Evolutionary conservation across 2,329 filamentous ascomycete species (phyloP), one percentile per base, ranked within the genome.

Genomic region (Periconia digitata): DNA sequence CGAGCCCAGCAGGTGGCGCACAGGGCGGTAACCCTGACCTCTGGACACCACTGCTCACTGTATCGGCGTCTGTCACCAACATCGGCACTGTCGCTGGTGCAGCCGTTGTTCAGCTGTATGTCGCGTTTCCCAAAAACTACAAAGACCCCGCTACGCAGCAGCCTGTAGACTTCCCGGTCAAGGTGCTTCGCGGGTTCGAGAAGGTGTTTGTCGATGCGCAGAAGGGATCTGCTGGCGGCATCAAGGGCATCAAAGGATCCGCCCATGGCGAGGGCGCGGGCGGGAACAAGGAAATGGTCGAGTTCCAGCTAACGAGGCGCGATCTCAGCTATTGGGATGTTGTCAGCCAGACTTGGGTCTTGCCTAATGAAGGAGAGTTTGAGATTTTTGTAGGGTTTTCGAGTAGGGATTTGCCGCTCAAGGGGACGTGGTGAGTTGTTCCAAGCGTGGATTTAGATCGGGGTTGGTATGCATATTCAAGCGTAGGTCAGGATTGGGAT

Each of bases 21-120:
- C 80, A 85, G 49, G 84, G 85, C 47, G 85, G 85, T 1, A 86
- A 89, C 49, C 85, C 85, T 2, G 81, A 84, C 48, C 75, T 88
- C 16, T 89, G 82, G 76, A 79, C 79, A 38, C 72, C 73, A 0
- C 74, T 84, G 49, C 75, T 80, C 48, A 63, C 72, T 2, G 79
- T 82, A 2, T 74, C 72, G 0, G 71, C 85, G 3, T 76, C 73
- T 0, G 68, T 90, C 3, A 78, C 75, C 39, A 90, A 90, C 66
- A 83, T 76, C 0, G 87, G 87, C n/a, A 71, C 74, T 0, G 60
- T 76, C 0, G 64, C 71, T 3, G 82, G 82, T 27, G 73, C 76
- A 13, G 72, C 76, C 15, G 81, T 85, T 2, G 79, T 82, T 2
- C 83, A 85, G 51, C 62, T 84, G 3, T 85, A 85, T 56, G 54